Base-by-base conservation (phyloP, 441 rosid species). In the Gossypium laxum region DNA sequence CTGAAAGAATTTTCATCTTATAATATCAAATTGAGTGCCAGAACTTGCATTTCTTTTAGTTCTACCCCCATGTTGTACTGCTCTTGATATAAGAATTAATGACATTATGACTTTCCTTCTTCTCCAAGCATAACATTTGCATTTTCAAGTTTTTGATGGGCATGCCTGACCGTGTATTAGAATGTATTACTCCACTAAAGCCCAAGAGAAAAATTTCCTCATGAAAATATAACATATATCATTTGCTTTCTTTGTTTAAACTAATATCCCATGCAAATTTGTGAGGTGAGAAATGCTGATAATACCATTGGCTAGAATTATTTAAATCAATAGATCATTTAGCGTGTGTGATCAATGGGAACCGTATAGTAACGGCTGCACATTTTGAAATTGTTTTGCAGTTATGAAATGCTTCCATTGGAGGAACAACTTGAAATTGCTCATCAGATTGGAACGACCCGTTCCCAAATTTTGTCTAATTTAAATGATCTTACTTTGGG, bases 361-460 rank as follows among this genome's bases (percentile, higher is more conserved):
- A 41, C 8, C 15, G 5, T 21, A 12, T 41, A 21, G 54, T 64
- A 5, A 24, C 15, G 41, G 69, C 67, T 63, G 30, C 26, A 57
- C 30, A 14, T 34, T 32, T 12, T 67, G 55, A 76, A 63, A 75
- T 74, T 45, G 17, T 73, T 79, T 68, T 81, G 87, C 87, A 94
- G 98, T 79, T 94, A 86, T 57, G 98, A 92, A 85, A 89, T 89
- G 95, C 90, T 94, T 61, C 89, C 93, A 10, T 70, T 90, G 85
- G 99, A 92, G 77, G 93, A 92, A 78, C 99, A 94, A 72, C 85
- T 88, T 63, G 95, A 88, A 74, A 88, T 95, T 55, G 93, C 97
- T 24, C 81, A 85, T 59, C 99, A 92, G 88, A 81, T 86, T 61
- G 89, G 97, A 67, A 91, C 98, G 24, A 90, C 93, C 8, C 88